Base-by-base conservation (phyloP, 2,329 filamentous ascomycete species). In the Curvularia spicifera region DNA sequence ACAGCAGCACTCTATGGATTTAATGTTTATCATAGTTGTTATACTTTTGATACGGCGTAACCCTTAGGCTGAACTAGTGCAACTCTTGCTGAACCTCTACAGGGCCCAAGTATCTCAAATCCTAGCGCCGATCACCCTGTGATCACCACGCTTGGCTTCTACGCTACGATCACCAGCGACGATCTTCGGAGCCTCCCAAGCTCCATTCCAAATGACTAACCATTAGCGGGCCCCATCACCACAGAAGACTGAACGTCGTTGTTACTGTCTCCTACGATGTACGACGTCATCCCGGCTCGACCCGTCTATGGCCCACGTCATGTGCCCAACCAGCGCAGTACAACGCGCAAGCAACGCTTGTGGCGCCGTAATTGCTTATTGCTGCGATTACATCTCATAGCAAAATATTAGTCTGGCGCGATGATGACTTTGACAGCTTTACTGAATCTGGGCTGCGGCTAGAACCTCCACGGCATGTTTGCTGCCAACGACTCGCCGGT, bases 201-300 rank as follows among this genome's bases (percentile, higher is more conserved):
- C 22, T 24, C 20, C 20, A 43, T 43, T 43, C 40, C 12, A 43
- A 43, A 43, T 43, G 12, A 15, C 13, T 24, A 26, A 43, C 5
- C 20, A 43, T 24, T 13, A 26, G 20, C 20, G 10, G 22, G 33
- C 13, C 33, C 5, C 18, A 24, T 24, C 20, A 24, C 9, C 39
- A 20, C 20, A 43, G 7, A 13, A 43, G 18, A 43, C 9, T 37
- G 9, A 26, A 43, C 20, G 28, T 31, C n/a, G 44, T 20, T 31
- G 12, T 33, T 46, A 13, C 28, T 46, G 29, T n/a, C 33, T 3
- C 28, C 4, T 24, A 15, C 9, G 18, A 47, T 47, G 5, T 12
- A 33, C 24, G 26, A 53, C 49, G 54, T 57, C 54, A 57, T 57
- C 18, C 49, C 54, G 49, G 5, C 20, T 22, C 49, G 20, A 20